Evolutionary conservation across 768 basidiomycete species (phyloP).

Genomic region (Boletales sp.): DNA sequence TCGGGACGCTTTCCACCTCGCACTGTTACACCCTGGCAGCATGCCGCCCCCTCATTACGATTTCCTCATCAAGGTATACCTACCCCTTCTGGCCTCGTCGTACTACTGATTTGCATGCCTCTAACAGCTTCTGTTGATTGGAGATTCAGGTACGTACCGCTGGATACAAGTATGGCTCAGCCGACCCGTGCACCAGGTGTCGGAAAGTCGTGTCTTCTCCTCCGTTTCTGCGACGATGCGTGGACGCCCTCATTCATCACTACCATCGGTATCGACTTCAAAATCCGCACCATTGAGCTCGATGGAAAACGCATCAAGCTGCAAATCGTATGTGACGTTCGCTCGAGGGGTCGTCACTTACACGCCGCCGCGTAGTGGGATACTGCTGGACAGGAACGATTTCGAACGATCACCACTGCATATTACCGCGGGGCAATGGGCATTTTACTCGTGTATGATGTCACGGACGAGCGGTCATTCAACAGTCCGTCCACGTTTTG

Average conservation of each 20-base stretch:
- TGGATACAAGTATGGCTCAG: neutral
- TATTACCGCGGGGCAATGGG: conserved; percentile 99
- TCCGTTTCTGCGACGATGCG: conserved; percentile 98
- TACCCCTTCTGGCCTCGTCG: conserved; percentile 5
- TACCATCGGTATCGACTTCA: conserved; percentile 99
- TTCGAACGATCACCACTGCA: conserved; percentile 96
- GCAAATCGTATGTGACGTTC: conserved; percentile 75
- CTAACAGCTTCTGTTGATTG: conserved; percentile 84
- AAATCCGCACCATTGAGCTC: conserved; percentile 97
- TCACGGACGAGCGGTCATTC: conserved; percentile 92
- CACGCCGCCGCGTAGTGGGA: conserved; percentile 70
- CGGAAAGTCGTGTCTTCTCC: conserved; percentile 93
- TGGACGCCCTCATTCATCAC: conserved; percentile 99
- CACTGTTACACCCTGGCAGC: conserved; percentile 1
- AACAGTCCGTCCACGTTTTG: conserved; percentile 67
- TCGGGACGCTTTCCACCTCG: neutral
- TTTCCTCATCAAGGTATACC: conserved; percentile 83
- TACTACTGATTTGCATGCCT: neutral
- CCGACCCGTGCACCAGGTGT: conserved; percentile 55
- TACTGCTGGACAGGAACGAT: conserved; percentile 98
- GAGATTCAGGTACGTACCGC: conserved; percentile 73
- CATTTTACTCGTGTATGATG: conserved; percentile 97
- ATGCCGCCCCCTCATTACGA: conserved; percentile 97
- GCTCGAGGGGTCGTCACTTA: neutral
- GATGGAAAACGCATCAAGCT: conserved; percentile 98